These are phyloP conservation scores for Leccinum uliginosum DNA, from an alignment of 768 basidiomycete species.

Conservation along the genomic window DNA sequence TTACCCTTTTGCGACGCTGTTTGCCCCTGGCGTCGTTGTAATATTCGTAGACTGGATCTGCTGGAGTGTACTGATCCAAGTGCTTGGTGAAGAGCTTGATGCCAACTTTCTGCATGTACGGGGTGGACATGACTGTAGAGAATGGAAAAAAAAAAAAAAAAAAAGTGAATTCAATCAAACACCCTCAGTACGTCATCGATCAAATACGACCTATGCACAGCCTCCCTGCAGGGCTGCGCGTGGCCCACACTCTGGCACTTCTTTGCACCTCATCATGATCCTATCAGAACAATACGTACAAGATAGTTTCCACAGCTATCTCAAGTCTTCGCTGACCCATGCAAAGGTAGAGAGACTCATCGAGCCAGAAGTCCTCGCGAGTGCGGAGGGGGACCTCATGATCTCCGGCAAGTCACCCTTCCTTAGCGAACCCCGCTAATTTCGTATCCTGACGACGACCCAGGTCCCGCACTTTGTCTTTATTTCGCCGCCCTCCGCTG, in stretches of 20 bases:
- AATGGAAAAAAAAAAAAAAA: too few species aligned
- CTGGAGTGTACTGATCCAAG: conserved; percentile 60
- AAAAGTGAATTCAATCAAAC: not conserved
- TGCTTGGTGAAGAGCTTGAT: conserved; percentile 60
- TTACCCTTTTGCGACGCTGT: conserved; percentile 34
- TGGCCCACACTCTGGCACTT: not conserved
- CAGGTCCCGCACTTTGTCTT: conserved; percentile 76
- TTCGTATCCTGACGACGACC: not conserved
- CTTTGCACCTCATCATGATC: conserved; percentile 9
- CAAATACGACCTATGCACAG: not conserved
- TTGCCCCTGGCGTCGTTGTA: conserved; percentile 28
- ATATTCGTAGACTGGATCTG: conserved; percentile 66
- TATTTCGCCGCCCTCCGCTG: conserved; percentile 81
- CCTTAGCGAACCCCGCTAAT: not conserved
- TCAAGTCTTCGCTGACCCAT: conserved; percentile 72
- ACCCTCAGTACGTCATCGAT: conserved; percentile 12
- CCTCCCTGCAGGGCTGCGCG: conserved; percentile 1
- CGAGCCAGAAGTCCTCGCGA: conserved; percentile 67
- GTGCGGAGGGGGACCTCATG: conserved; percentile 82
- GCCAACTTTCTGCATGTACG: conserved; percentile 42
- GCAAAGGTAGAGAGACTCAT: conserved; percentile 74
- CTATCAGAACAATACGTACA: conserved; percentile 66
- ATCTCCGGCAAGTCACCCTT: conserved; percentile 58
- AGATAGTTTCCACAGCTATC: conserved; percentile 77
- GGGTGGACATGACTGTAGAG: conserved; percentile 19